These are phyloP conservation scores for Diplodia seriata DNA, from an alignment of 2,329 filamentous ascomycete species.

Conservation along the genomic window DNA sequence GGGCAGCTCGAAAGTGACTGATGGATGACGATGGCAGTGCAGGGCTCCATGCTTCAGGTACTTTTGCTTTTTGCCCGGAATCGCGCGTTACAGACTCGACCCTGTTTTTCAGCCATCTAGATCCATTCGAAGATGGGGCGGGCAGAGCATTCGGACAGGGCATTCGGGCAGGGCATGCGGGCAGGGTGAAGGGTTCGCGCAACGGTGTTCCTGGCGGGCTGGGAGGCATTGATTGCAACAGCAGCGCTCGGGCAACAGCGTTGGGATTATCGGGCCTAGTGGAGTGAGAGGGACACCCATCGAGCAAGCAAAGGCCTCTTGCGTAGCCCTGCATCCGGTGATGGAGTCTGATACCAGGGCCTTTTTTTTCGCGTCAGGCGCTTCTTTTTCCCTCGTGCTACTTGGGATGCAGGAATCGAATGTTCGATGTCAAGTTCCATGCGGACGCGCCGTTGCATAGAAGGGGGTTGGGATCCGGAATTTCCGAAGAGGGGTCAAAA, in stretches of 20 bases:
- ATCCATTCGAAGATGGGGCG: background rate
- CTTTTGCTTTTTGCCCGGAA: background rate
- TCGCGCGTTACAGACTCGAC: background rate
- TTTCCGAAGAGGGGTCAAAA: background rate
- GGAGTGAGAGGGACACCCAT: background rate
- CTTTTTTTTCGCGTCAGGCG: background rate
- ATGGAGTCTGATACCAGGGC: background rate
- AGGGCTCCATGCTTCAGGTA: background rate
- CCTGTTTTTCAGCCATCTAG: background rate
- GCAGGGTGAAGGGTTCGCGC: background rate
- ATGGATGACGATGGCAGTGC: background rate
- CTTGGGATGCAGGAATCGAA: constrained; percentile 15
- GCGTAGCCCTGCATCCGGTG: background rate
- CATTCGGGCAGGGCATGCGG: background rate
- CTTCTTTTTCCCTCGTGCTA: background rate
- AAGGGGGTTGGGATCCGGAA: background rate
- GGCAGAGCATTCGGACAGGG: background rate
- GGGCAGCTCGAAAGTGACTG: background rate
- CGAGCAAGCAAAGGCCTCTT: background rate
- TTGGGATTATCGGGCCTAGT: background rate
- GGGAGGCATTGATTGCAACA: background rate
- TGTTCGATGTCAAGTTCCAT: constrained; percentile 22
- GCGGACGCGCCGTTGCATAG: background rate
- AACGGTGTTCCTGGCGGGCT: background rate
- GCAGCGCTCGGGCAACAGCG: background rate